A percentile compares a stretch with the other conserved stretches of the same genome.
These are phyloP conservation scores for Parafenestella ontariensis DNA, from an alignment of 2,329 filamentous ascomycete genomes.

Conservation along the genomic window DNA sequence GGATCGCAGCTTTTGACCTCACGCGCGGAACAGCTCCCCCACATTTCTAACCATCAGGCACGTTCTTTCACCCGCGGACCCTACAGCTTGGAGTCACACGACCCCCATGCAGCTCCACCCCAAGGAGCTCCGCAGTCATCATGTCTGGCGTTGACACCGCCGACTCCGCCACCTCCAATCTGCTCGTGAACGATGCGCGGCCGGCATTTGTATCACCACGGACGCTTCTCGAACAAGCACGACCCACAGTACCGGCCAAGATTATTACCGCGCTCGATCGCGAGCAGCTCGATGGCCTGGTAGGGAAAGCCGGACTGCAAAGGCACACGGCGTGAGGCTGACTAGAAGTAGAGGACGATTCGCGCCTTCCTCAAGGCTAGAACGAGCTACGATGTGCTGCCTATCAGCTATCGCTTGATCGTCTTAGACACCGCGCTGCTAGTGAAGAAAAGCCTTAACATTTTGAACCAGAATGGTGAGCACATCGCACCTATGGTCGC, in stretches of 20 bases:
- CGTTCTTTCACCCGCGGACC: constrained; percentile 10
- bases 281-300: constrained; percentile 80
- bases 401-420: constrained; percentile 93
- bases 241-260: constrained; percentile 32
- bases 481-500: neutral
- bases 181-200: constrained; percentile 6
- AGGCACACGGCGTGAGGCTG: constrained; percentile 10
- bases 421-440: constrained; percentile 93
- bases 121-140: constrained; percentile 41
- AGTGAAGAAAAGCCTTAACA: constrained; percentile 96
- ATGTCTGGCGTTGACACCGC: constrained; percentile 49
- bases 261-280: constrained; percentile 70
- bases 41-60: constrained; percentile 9
- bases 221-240: constrained; percentile 40
- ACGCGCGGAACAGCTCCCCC: neutral
- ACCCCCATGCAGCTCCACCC: constrained; percentile 47
- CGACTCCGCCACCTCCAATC: constrained; percentile 31
- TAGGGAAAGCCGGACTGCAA: constrained; percentile 53
- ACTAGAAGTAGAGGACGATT: constrained; percentile 70
- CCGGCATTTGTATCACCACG: constrained; percentile 15
- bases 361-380: constrained; percentile 95
- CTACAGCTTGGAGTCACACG: constrained; percentile 13
- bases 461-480: constrained; percentile 91
- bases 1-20: neutral
- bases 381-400: constrained; percentile 97